Evolutionary conservation across 805 yeast genomes (phyloP).

Genomic region (Yamadazyma sp.): DNA sequence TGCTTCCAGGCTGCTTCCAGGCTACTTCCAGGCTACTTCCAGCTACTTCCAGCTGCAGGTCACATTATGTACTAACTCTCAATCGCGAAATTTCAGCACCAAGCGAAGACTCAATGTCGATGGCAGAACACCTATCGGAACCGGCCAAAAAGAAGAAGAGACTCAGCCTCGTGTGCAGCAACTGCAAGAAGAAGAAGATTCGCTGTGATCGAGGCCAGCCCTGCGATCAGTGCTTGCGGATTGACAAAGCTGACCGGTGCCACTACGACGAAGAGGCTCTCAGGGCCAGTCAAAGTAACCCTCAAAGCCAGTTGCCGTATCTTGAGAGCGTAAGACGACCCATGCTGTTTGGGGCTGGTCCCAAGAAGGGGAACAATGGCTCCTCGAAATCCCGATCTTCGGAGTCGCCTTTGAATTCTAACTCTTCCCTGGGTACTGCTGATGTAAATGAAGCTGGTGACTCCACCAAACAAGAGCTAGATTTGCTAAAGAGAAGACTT

Average conservation of each 20-base stretch:
- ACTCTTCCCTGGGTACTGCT: not conserved
- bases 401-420: not conserved
- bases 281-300: not conserved
- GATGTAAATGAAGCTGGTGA: not conserved
- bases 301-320: constrained; percentile 7
- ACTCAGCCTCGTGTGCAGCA: constrained; percentile 36
- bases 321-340: constrained; percentile 16
- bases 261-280: constrained; percentile 16
- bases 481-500: constrained; percentile 7
- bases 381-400: not conserved
- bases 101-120: not conserved
- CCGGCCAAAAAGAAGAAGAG: constrained; percentile 29
- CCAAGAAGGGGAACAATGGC: not conserved
- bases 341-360: constrained; percentile 8
- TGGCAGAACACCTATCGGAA: not conserved
- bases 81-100: not conserved
- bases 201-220: constrained; percentile 40
- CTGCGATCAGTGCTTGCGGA: constrained; percentile 29
- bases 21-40: not conserved
- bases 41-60: not conserved
- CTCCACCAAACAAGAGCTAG: constrained; percentile 5
- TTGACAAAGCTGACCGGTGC: constrained; percentile 20
- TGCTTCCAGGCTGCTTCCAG: no score
- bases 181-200: constrained; percentile 34
- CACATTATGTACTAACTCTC: no score